These are phyloP conservation scores for Antrodiella citrinella DNA, from an alignment of 768 basidiomycete species.

Conservation along the genomic window DNA sequence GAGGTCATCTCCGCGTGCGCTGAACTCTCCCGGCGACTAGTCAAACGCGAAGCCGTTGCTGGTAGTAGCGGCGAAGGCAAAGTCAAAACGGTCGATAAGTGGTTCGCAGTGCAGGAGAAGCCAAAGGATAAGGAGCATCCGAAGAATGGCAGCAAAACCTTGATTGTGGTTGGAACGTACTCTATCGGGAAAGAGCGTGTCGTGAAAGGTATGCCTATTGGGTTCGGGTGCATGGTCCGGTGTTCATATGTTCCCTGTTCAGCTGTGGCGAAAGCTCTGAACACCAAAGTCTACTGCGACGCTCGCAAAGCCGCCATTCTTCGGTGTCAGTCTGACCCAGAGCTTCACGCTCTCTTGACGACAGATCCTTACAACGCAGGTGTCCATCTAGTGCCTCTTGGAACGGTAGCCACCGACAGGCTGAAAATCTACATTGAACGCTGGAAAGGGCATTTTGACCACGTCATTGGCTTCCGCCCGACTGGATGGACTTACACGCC, in stretches of 20 bases:
- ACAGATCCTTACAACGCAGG: constrained; percentile 64
- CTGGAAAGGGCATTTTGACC: constrained; percentile 63
- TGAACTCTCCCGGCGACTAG: constrained; percentile 59
- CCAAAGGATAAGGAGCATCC: constrained; percentile 27
- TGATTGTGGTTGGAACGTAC: constrained; percentile 84
- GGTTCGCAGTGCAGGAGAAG: constrained; percentile 32
- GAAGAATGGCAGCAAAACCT: constrained; percentile 27
- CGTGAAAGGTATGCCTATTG: constrained; percentile 69
- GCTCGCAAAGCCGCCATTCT: constrained; percentile 74
- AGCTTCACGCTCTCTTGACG: constrained; percentile 72
- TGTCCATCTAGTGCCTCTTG: constrained; percentile 83
- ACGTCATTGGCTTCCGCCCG: constrained; percentile 78
- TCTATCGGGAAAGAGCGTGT: constrained; percentile 97
- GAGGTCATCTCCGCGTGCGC: constrained; percentile 91
- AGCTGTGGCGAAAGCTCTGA: constrained; percentile 82
- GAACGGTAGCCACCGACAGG: constrained; percentile 65
- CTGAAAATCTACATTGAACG: constrained; percentile 70
- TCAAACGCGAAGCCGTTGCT: constrained; percentile 20
- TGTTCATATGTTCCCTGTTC: neutral
- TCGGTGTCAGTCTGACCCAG: constrained; percentile 76
- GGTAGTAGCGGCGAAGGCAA: constrained; percentile 15
- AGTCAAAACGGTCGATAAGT: constrained; percentile 37
- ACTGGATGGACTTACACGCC: constrained; percentile 92
- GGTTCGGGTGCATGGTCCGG: neutral
- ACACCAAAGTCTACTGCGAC: constrained; percentile 86